phyloP scores from a whole-genome alignment of 2,329 filamentous ascomycete species.

The Penicillium crustosum region DNA sequence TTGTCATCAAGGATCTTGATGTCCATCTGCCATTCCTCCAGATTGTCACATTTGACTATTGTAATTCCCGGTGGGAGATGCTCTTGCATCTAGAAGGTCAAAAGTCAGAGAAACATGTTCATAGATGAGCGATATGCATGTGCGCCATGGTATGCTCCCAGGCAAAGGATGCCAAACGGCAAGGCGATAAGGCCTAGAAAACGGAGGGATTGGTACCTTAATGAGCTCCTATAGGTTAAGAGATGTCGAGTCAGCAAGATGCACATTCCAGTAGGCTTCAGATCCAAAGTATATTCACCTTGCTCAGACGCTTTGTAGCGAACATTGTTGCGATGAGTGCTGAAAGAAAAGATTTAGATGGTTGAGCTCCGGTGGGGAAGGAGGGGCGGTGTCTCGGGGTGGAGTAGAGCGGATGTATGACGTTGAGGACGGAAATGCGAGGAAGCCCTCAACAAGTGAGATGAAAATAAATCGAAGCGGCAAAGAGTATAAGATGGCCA shows the following conservation, averaged over 20 bases:
- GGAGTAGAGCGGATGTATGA: constrained; percentile 8
- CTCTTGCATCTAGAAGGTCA: constrained; percentile 52
- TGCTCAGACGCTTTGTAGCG: constrained; percentile 49
- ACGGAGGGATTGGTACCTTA: constrained; percentile 48
- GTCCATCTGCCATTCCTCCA: constrained; percentile 89
- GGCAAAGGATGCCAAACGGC: not conserved
- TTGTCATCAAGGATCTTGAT: constrained; percentile 88
- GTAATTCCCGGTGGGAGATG: constrained; percentile 68
- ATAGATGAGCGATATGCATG: not conserved
- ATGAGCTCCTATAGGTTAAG: constrained; percentile 49
- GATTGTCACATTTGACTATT: constrained; percentile 76
- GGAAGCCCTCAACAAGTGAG: not conserved
- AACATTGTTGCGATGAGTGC: constrained; percentile 43
- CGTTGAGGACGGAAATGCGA: not conserved
- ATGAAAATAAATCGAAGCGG: not conserved
- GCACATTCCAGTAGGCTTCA: not conserved
- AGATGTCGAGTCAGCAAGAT: constrained; percentile 24
- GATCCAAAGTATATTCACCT: constrained; percentile 36
- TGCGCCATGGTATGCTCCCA: not conserved
- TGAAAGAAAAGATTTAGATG: not conserved
- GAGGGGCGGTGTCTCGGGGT: constrained; percentile 5
- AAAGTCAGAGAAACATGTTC: not conserved
- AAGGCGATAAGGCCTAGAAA: not conserved
- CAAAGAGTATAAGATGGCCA: not conserved
- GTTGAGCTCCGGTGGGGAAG: constrained; percentile 10